phyloP scores from a whole-genome alignment of 495 filamentous ascomycete genomes.

The Aspergillus mulundensis region DNA sequence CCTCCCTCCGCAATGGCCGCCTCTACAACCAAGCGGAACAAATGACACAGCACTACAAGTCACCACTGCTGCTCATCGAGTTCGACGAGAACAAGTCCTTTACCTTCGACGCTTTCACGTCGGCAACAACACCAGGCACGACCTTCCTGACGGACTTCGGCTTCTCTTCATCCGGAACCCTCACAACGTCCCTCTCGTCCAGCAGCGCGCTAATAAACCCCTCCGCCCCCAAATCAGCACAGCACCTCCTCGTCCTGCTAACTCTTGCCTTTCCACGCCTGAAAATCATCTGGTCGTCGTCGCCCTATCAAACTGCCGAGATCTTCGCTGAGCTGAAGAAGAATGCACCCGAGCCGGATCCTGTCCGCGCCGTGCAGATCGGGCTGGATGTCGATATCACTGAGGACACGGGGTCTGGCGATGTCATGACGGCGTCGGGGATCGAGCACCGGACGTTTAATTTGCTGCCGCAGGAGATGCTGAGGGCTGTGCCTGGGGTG shows the following conservation, averaged over 20 bases:
- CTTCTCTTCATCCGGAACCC: slow-evolving; percentile 59
- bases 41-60: slow-evolving; percentile 90
- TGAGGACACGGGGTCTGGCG: slow-evolving; percentile 49
- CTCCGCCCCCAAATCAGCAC: slow-evolving; percentile 64
- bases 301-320: slow-evolving; percentile 93
- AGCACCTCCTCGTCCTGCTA: slow-evolving; percentile 87
- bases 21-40: slow-evolving; percentile 90
- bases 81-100: slow-evolving; percentile 98
- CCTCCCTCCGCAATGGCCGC: slow-evolving; percentile 84
- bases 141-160: slow-evolving; percentile 54
- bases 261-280: slow-evolving; percentile 89
- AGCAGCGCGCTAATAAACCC: slow-evolving; percentile 41
- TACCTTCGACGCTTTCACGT: slow-evolving; percentile 86
- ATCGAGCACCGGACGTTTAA: slow-evolving; percentile 55
- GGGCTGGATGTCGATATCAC: slow-evolving; percentile 64
- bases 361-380: slow-evolving; percentile 75
- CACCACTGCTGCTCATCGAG: slow-evolving; percentile 89
- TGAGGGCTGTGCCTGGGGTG: slow-evolving; percentile 81
- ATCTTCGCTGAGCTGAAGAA: slow-evolving; percentile 94
- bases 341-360: slow-evolving; percentile 83
- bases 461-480: slow-evolving; percentile 77
- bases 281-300: slow-evolving; percentile 88
- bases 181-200: slow-evolving; percentile 46
- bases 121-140: slow-evolving; percentile 31
- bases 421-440: slow-evolving; percentile 56